Evolutionary conservation across 2,329 filamentous ascomycete genomes (phyloP), one percentile per base, ranked within the genome.

Genomic region (Colletotrichum spaethianum): DNA sequence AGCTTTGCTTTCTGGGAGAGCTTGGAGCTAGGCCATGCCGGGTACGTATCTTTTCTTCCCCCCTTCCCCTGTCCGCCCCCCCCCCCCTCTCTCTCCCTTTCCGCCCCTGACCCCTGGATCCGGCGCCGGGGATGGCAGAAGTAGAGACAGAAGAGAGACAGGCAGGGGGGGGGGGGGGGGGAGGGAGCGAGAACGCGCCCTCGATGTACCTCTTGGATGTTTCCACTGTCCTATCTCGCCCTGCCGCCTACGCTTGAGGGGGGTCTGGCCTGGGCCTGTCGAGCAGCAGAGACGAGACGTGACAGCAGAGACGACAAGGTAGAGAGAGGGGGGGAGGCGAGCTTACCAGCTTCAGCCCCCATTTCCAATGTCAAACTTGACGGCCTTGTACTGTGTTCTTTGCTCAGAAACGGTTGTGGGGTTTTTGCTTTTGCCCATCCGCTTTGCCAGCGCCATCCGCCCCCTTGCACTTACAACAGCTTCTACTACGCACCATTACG

Each of bases 221-320:
- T 64, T 64, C 61, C 61, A 52, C 67, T 59, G 67, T 59, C 52
- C 50, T 59, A 36, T 70, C 67, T 64, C 14, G 62, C 55, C 46
- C 46, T 44, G 64, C 38, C 14, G 23, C 60, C 8, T 28, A 23
- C 16, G 11, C 33, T 40, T 38, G 28, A 1, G 38, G 18, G 57
- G 57, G 57, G 26, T 18, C n/a, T 7, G 63, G 40, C 59, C 59
- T 48, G 55, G 16, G 12, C 48, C 23, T 44, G 31, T 61, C 40
- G 40, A 46, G 57, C 40, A 46, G 23, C 57, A 12, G 38, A 60
- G 16, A 31, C 36, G n/a, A 42, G 36, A 59, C 20, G 36, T 26
- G 26, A 20, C 38, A 42, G 23, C 23, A 42, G 23, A 59, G 26
- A 23, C 16, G 53, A 38, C 23, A 23, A 7, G 20, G 63, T 26